phyloP scores from a whole-genome alignment of 345 rosid species.

The Populus alba region DNA sequence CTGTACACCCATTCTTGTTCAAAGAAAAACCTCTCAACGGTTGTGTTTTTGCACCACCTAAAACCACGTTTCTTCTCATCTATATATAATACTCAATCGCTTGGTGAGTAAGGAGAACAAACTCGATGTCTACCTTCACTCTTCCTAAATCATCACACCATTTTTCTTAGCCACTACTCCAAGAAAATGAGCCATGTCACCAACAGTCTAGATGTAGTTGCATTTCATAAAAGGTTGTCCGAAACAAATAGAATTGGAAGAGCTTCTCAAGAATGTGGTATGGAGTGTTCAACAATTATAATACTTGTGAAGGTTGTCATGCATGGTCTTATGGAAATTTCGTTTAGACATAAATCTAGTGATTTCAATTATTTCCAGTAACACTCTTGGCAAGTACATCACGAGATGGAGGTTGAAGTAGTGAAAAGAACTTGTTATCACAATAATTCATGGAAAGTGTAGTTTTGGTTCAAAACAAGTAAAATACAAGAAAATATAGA shows the following conservation, averaged over 20 bases:
- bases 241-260: too few relatives aligned
- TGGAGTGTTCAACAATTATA: neutral
- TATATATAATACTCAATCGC: too few relatives aligned
- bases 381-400: neutral
- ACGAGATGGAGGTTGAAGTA: neutral
- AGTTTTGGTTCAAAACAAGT: neutral
- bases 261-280: neutral
- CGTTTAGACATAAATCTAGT: neutral
- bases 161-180: too few relatives aligned
- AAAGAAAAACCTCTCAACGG: too few relatives aligned
- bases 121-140: too few relatives aligned
- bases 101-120: too few relatives aligned
- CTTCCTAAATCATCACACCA: too few relatives aligned
- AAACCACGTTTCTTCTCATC: too few relatives aligned
- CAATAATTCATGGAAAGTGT: neutral
- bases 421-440: neutral
- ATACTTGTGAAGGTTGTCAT: neutral
- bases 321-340: too few relatives aligned
- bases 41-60: too few relatives aligned
- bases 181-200: too few relatives aligned
- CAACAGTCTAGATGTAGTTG: neutral
- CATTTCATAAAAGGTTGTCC: neutral
- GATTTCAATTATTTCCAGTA: neutral
- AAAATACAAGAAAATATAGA: neutral
- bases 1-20: too few relatives aligned